Evolutionary conservation across 768 basidiomycete species (phyloP).

Genomic region (Pleurotus tuber-regium): DNA sequence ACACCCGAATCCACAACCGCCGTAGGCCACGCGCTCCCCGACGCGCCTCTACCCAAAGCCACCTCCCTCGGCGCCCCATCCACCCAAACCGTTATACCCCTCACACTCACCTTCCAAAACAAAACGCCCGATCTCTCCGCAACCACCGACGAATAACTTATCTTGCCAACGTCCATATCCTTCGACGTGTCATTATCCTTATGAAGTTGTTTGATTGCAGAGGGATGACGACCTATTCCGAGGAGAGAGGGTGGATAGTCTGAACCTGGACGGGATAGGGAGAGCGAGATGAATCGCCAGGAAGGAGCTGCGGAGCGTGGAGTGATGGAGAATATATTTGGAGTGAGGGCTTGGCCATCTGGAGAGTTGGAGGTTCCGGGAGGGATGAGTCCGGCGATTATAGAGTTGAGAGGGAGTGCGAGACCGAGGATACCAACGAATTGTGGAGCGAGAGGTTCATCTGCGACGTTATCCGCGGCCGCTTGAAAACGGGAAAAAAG

Average conservation of each 20-base stretch:
- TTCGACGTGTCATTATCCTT: conserved; percentile 1
- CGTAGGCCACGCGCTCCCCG: conserved; percentile 46
- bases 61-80: conserved; percentile 40
- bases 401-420: conserved; percentile 69
- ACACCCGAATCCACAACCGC: conserved; percentile 76
- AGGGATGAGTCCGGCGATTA: conserved; percentile 53
- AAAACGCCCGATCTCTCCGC: conserved; percentile 36
- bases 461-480: conserved; percentile 50
- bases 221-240: conserved; percentile 69
- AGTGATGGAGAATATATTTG: conserved; percentile 71
- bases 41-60: conserved; percentile 35
- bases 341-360: conserved; percentile 65
- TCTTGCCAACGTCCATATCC: conserved; percentile 47
- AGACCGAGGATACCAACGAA: conserved; percentile 76
- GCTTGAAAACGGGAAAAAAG: conserved; percentile 46
- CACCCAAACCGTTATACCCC: conserved; percentile 60
- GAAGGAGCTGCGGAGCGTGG: conserved; percentile 50
- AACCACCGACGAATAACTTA: conserved; percentile 50
- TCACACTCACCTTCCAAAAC: conserved; percentile 64
- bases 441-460: conserved; percentile 53
- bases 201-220: conserved; percentile 22
- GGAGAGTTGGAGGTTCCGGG: conserved; percentile 46
- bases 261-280: conserved; percentile 68
- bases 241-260: conserved; percentile 53
- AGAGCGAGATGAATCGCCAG: conserved; percentile 63